phyloP scores from a whole-genome alignment of 1,284 basidiomycete genomes.

The Ceratobasidium sp. region DNA sequence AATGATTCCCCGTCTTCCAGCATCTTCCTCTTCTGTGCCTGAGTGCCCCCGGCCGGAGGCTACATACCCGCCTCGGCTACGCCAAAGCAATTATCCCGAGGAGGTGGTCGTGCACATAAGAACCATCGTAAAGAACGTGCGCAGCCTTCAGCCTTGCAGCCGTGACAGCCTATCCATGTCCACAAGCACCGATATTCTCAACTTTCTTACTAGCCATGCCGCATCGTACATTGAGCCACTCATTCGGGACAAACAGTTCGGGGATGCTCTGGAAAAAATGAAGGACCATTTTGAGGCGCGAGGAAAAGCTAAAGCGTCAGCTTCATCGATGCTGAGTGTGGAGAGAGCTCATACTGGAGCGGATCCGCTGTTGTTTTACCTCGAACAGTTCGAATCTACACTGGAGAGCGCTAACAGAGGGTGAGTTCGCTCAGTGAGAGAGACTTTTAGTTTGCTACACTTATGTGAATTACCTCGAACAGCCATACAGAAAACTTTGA shows the following conservation, averaged over 20 bases:
- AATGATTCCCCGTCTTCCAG: too few species aligned
- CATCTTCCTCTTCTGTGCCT: too few species aligned
- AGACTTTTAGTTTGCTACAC: background rate
- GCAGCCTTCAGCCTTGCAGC: too few species aligned
- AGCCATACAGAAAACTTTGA: background rate
- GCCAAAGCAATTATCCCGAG: too few species aligned
- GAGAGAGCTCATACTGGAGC: background rate
- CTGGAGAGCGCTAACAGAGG: background rate
- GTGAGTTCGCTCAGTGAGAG: background rate
- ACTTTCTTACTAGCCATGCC: background rate
- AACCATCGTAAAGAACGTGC: too few species aligned
- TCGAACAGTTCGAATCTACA: background rate
- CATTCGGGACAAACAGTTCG: background rate
- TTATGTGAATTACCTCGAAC: background rate
- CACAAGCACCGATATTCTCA: background rate
- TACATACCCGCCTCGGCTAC: too few species aligned
- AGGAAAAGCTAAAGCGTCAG: background rate
- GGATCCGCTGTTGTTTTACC: background rate
- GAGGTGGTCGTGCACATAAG: too few species aligned
- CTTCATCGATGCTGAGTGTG: background rate
- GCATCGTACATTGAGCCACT: background rate
- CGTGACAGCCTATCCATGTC: background rate
- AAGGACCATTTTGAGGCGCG: background rate
- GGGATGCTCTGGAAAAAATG: background rate
- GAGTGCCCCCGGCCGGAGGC: too few species aligned